Evolutionary conservation across 768 basidiomycete genomes (phyloP), one percentile per base, ranked within the genome.

Genomic region (Baorangia bicolor): DNA sequence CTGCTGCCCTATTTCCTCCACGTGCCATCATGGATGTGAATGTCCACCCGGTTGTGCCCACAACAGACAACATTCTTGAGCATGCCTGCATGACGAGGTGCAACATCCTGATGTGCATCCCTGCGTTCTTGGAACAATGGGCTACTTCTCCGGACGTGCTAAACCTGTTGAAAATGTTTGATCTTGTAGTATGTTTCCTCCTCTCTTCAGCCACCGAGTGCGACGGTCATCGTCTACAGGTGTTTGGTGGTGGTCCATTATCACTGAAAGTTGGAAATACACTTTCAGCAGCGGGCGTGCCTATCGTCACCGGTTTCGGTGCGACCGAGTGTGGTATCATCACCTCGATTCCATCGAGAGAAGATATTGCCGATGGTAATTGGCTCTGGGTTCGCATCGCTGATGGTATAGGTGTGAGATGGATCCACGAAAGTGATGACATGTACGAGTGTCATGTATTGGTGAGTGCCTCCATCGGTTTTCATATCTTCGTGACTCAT

Each of bases 381-480:
- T 68, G 66, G 66, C 4, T 28, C 0, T 62, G 60, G 60, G 0
- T 60, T 18, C 58, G 54, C 11, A 20, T 59, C 25, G 31, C 53
- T 1, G 53, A 59, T 40, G 47, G 57, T 4, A 43, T 71, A 20
- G 44, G 58, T 10, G 20, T 66, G 3, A 57, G 66, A 18, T 72
- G 73, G 61, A 39, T 71, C 2, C 72, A 73, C 1, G 53, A 73
- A 34, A 71, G 63, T 0, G 68, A 70, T 33, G 63, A 59, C 16
- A 65, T 60, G 1, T 77, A 66, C 39, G 77, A 78, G 55, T 64
- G 68, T 14, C 68, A 77, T 12, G 50, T 74, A 21, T 51, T 76
- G 39, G 77, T 77, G 33, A 16, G 57, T 34, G 0, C 16, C 34
- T 33, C 1, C 1, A 39, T 20, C 5, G 3, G 8, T n/a, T 49